phyloP scores from a whole-genome alignment of 768 basidiomycete genomes.

The Gymnopilus junonius region DNA sequence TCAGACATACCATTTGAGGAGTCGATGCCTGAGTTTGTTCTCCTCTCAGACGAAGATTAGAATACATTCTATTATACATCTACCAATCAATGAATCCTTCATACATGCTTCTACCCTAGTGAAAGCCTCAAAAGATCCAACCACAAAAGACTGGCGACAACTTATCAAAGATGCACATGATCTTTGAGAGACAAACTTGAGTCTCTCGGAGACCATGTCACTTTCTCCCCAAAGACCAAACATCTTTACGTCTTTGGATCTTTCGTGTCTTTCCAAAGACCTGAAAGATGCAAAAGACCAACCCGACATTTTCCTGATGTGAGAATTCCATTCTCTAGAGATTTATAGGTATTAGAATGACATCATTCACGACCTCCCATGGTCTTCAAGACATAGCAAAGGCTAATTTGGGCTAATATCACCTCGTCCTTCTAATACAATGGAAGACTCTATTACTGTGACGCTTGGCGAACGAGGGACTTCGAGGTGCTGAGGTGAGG shows the following conservation, averaged over 20 bases:
- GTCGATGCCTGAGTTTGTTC: background rate
- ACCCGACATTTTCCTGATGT: slow-evolving; percentile 15
- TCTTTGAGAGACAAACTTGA: background rate
- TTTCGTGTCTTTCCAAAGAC: slow-evolving; percentile 9
- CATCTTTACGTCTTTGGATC: slow-evolving; percentile 2
- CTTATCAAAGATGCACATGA: background rate
- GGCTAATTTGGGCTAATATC: too few species aligned
- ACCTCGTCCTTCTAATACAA: too few species aligned
- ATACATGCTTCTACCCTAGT: background rate
- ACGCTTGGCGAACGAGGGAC: too few species aligned
- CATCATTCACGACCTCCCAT: too few species aligned
- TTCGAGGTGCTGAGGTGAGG: too few species aligned
- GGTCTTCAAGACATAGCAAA: too few species aligned
- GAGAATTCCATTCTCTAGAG: too few species aligned
- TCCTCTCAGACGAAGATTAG: slow-evolving; percentile 5
- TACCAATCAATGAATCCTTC: background rate
- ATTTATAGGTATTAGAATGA: too few species aligned
- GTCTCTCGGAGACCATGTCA: too few species aligned
- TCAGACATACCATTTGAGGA: background rate
- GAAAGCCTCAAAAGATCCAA: background rate
- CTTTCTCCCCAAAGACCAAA: background rate
- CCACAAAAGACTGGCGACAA: background rate
- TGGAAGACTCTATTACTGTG: too few species aligned
- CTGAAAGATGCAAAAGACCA: slow-evolving; percentile 5
- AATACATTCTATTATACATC: background rate